Conservation (phyloP, 2,329 filamentous ascomycete species). For the Aspergillus bombycis region DNA sequence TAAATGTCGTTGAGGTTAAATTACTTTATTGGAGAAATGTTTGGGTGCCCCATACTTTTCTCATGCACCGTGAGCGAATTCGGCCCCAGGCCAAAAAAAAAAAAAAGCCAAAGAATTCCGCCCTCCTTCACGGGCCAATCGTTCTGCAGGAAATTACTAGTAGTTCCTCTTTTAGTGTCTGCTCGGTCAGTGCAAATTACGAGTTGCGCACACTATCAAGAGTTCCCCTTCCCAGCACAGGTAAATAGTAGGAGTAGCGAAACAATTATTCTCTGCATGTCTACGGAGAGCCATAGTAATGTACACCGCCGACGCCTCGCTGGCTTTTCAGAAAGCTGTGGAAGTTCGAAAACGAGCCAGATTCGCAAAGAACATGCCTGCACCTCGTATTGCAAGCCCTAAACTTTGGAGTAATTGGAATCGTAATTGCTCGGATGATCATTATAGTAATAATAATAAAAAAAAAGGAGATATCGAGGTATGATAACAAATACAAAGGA, state of each 20-base stretch:
- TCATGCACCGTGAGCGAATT: neutral
- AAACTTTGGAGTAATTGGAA: neutral
- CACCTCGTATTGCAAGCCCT: neutral
- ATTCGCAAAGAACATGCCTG: neutral
- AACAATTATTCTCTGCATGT: neutral
- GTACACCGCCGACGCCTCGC: neutral
- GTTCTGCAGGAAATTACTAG: neutral
- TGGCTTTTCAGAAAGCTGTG: neutral
- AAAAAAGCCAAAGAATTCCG: neutral
- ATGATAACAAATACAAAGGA: slow-evolving; percentile 13
- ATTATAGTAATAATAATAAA: slow-evolving; percentile 17
- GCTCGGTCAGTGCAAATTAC: neutral
- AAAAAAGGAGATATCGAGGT: slow-evolving; percentile 1
- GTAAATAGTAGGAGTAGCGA: neutral
- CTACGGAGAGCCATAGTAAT: neutral
- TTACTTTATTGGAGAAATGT: neutral
- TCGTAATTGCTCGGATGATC: neutral
- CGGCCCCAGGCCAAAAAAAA: neutral
- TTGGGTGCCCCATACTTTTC: neutral
- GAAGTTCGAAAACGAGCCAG: neutral
- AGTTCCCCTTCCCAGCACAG: neutral
- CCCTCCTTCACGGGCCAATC: neutral
- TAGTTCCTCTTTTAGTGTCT: neutral
- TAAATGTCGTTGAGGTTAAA: slow-evolving; percentile 1
- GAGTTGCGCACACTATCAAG: neutral